Conservation (phyloP, 1,139 yeast species). For the Hansenula sp. region DNA sequence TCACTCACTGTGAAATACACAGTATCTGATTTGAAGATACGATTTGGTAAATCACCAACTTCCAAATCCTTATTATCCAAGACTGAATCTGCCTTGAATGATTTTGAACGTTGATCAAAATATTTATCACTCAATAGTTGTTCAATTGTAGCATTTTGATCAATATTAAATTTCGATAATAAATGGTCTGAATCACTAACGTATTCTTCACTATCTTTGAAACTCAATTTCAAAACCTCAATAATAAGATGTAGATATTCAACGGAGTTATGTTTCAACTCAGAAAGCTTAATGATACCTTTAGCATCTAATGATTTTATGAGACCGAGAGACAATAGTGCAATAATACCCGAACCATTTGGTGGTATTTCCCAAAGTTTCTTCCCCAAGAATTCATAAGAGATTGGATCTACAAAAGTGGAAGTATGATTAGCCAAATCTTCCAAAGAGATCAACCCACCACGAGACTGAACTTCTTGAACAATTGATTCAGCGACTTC, state of each 20-base stretch:
- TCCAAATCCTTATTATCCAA: constrained; percentile 40
- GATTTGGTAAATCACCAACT: constrained; percentile 55
- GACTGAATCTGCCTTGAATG: constrained; percentile 38
- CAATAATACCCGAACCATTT: constrained; percentile 77
- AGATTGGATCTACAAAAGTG: constrained; percentile 59
- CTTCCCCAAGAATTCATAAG: constrained; percentile 42
- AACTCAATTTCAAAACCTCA: constrained; percentile 70
- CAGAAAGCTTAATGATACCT: constrained; percentile 41
- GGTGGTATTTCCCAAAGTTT: constrained; percentile 78
- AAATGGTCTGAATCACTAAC: constrained; percentile 55
- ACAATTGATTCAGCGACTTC: constrained; percentile 63
- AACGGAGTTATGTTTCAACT: constrained; percentile 60
- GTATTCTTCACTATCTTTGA: constrained; percentile 73
- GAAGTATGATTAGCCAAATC: constrained; percentile 59
- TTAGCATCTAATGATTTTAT: constrained; percentile 50
- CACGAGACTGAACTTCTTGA: constrained; percentile 43
- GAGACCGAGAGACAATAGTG: constrained; percentile 64
- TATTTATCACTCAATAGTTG: constrained; percentile 37
- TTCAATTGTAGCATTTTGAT: constrained; percentile 19
- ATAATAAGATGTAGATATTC: constrained; percentile 68
- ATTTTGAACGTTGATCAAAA: constrained; percentile 45
- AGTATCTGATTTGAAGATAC: constrained; percentile 67
- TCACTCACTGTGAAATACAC: constrained; percentile 73
- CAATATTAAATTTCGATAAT: constrained; percentile 20
- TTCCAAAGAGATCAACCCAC: constrained; percentile 51